A percentile compares a stretch with the other conserved stretches of the same genome.
phyloP scores from a whole-genome alignment of 1,284 basidiomycete genomes.

The Austroboletus novae-zelandiae region DNA sequence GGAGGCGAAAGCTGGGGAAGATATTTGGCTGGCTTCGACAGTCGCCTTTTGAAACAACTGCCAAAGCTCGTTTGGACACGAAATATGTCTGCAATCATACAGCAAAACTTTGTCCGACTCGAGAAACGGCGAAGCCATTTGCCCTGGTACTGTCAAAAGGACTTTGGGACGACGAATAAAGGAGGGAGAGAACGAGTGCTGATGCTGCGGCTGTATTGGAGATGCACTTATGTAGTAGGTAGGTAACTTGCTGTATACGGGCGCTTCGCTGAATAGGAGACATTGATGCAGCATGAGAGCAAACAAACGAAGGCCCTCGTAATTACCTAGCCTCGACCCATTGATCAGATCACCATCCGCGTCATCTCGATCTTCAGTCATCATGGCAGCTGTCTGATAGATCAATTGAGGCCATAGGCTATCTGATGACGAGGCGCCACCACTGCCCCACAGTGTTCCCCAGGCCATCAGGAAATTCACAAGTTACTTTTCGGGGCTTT shows the following conservation, averaged over 20 bases:
- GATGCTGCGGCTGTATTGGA: slow-evolving; percentile 11
- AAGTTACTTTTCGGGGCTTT: too few relatives aligned
- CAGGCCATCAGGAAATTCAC: too few relatives aligned
- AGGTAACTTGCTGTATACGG: slow-evolving; percentile 13
- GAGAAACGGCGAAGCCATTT: background rate
- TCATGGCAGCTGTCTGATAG: too few relatives aligned
- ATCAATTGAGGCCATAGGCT: too few relatives aligned
- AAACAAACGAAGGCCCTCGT: too few relatives aligned
- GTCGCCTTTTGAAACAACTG: slow-evolving; percentile 19
- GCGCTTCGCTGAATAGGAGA: too few relatives aligned
- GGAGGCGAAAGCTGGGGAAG: slow-evolving; percentile 18
- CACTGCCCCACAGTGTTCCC: too few relatives aligned
- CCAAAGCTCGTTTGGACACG: slow-evolving; percentile 18
- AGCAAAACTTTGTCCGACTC: slow-evolving; percentile 16
- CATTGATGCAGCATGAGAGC: too few relatives aligned
- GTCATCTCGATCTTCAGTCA: too few relatives aligned
- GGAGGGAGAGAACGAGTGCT: slow-evolving; percentile 3
- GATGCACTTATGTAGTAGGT: background rate
- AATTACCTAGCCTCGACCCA: too few relatives aligned
- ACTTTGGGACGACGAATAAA: background rate
- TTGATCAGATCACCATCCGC: too few relatives aligned
- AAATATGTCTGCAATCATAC: background rate
- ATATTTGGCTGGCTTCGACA: slow-evolving; percentile 28
- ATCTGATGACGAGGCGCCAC: too few relatives aligned
- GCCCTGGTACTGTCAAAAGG: background rate